Evolutionary conservation across 2,329 filamentous ascomycete species (phyloP), one percentile per base, ranked within the genome.

Genomic region (Xylaria sp.): DNA sequence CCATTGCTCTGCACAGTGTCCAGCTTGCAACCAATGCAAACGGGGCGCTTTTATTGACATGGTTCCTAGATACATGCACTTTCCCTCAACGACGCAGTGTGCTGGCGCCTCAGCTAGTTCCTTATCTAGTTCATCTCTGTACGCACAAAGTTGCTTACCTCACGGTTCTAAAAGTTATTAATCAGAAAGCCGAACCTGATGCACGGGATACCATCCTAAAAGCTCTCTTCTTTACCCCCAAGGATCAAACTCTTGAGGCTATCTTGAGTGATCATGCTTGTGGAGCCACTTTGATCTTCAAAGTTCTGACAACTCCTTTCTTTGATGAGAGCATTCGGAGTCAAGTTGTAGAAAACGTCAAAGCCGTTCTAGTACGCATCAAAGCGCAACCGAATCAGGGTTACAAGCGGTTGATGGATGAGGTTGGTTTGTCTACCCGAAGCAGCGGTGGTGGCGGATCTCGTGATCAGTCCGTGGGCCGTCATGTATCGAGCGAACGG

Each of bases 131-230:
- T 27, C 93, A 98, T 78, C 87, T 99, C 6, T 98, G 96, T 85
- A 98, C 96, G 0, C 96, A 99, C 85, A 98, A 98, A 85, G 95
- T 99, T 65, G 96, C 96, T 0, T 98, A 98, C 78, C 86, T 98
- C 69, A 99, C 96, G 0, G 95, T 99, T 0, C 85, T 99, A 66
- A 99, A 99, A 84, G 94, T 98, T 60, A 97, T 99, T 81, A 99
- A 99, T 79, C 96, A 99, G 81, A 94, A 97, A 78, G 93, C 94
- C 40, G 96, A 99, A 82, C 87, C 93, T 0, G 95, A 98, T 70
- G 96, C 96, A 3, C 90, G 96, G 13, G 95, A 99, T 77, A 92
- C 89, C 57, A 93, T 99, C 47, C 85, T 98, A 48, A 92, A 93
- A 79, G 94, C 95, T 1, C 84, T 99, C 40, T 98, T 99, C 86